phyloP scores from a whole-genome alignment of 2,329 filamentous ascomycete genomes.

The Aschersonia sp. region DNA sequence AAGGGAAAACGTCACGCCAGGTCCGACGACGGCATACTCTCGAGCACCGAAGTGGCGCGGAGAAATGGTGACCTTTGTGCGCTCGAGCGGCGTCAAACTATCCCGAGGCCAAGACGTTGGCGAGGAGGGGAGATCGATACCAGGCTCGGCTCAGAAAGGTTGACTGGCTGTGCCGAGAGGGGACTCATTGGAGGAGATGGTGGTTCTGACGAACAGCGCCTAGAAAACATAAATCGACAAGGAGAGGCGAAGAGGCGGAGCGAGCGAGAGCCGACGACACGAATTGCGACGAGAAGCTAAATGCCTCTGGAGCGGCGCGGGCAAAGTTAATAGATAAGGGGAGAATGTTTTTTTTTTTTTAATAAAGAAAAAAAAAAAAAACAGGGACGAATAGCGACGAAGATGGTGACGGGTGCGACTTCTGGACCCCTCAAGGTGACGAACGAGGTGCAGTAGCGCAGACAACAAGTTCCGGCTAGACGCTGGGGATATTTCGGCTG shows the following conservation, averaged over 20 bases:
- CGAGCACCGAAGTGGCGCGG: constrained; percentile 5
- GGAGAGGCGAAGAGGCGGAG: not conserved
- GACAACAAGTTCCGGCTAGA: not conserved
- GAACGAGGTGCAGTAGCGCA: not conserved
- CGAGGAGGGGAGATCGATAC: constrained; percentile 12
- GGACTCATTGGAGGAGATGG: constrained; percentile 20
- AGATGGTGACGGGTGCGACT: constrained; percentile 5
- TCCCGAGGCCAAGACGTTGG: constrained; percentile 18
- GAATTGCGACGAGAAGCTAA: too few relatives aligned
- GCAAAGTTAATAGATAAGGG: too few relatives aligned
- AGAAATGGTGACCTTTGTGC: too few relatives aligned
- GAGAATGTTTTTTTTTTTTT: too few relatives aligned
- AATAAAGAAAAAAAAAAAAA: too few relatives aligned
- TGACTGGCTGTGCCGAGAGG: constrained; percentile 17
- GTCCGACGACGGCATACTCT: constrained; percentile 19
- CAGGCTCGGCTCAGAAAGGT: constrained; percentile 21
- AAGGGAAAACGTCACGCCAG: constrained; percentile 9
- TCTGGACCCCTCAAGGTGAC: constrained; percentile 9
- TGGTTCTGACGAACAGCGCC: constrained; percentile 6
- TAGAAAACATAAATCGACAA: not conserved
- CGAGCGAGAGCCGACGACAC: constrained; percentile 3
- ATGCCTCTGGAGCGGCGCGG: too few relatives aligned
- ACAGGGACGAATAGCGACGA: not conserved
- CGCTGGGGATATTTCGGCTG: constrained; percentile 8
- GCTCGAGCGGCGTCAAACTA: constrained; percentile 9